Conservation (phyloP, 2,329 filamentous ascomycete species). For the Nigrograna mackinnonii region DNA sequence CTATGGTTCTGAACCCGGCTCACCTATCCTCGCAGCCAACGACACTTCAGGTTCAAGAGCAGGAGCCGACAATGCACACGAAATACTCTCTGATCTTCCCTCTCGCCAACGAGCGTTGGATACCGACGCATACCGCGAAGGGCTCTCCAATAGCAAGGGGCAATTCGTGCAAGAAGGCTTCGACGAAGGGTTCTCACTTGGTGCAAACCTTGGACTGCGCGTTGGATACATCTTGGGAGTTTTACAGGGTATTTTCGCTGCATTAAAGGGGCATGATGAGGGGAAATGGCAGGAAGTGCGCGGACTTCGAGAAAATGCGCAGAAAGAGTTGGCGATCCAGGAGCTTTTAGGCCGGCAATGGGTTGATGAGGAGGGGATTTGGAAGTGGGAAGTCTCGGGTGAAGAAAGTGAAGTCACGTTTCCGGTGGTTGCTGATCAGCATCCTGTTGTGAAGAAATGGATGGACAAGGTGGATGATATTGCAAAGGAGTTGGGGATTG, state of each 20-base stretch:
- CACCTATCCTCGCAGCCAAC: slow-evolving; percentile 29
- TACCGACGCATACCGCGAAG: slow-evolving; percentile 89
- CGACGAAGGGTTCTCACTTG: slow-evolving; percentile 85
- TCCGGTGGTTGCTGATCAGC: slow-evolving; percentile 60
- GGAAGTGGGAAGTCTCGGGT: slow-evolving; percentile 63
- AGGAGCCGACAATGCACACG: slow-evolving; percentile 17
- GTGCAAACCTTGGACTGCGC: slow-evolving; percentile 75
- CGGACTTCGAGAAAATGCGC: slow-evolving; percentile 49
- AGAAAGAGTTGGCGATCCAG: slow-evolving; percentile 62
- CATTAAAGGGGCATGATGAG: slow-evolving; percentile 40
- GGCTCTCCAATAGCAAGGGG: slow-evolving; percentile 75
- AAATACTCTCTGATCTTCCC: slow-evolving; percentile 70
- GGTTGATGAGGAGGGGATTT: slow-evolving; percentile 72
- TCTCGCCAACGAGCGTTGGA: slow-evolving; percentile 76
- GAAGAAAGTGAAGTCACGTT: slow-evolving; percentile 39
- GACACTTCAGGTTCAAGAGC: not conserved
- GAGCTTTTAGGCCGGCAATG: slow-evolving; percentile 67
- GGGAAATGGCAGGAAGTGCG: slow-evolving; percentile 29
- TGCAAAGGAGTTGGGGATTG: slow-evolving; percentile 45
- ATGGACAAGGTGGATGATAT: slow-evolving; percentile 47
- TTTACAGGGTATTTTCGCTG: slow-evolving; percentile 70
- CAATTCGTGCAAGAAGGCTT: slow-evolving; percentile 83
- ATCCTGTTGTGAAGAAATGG: slow-evolving; percentile 72
- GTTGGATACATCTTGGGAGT: slow-evolving; percentile 77
- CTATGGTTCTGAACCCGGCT: slow-evolving; percentile 49